Evolutionary conservation across 441 rosid genomes (phyloP).

Genomic region (Croton laevigatus): DNA sequence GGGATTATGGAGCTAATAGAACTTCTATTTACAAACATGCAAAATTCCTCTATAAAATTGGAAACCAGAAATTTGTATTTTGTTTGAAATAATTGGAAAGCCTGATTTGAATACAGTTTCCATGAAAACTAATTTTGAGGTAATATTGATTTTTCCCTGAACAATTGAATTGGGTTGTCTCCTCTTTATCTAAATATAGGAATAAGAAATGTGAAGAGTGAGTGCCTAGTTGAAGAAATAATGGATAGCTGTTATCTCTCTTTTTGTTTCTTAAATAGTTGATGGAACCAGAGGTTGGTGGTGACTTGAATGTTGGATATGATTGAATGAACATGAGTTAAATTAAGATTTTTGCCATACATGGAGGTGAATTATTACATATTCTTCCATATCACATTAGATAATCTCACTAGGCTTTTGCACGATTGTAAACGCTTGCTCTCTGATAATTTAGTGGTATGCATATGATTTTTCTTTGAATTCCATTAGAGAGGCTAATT

Average conservation of each 20-base stretch:
- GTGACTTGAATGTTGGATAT: background rate
- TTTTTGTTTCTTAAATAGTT: background rate
- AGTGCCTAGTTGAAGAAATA: background rate
- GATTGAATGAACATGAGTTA: background rate
- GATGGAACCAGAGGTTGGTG: background rate
- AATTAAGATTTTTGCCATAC: background rate
- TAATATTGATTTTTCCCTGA: too few relatives aligned
- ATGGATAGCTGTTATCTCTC: background rate
- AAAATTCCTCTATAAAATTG: too few relatives aligned
- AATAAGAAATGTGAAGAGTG: background rate
- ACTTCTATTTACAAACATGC: too few relatives aligned
- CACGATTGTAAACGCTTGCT: background rate
- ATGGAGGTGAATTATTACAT: background rate
- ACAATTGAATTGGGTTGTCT: too few relatives aligned
- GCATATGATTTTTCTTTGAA: background rate
- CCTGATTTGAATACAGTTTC: too few relatives aligned
- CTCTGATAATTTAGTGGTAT: conserved; percentile 1
- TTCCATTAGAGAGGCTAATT: background rate
- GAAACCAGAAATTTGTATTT: too few relatives aligned
- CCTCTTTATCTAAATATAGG: background rate
- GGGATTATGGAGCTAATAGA: too few relatives aligned
- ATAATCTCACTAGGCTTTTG: background rate
- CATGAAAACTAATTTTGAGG: too few relatives aligned
- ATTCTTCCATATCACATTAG: background rate
- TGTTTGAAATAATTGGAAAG: too few relatives aligned